Evolutionary conservation across 2,329 filamentous ascomycete species (phyloP), one percentile per base, ranked within the genome.

Genomic region (Pseudogymnoascus sp.): DNA sequence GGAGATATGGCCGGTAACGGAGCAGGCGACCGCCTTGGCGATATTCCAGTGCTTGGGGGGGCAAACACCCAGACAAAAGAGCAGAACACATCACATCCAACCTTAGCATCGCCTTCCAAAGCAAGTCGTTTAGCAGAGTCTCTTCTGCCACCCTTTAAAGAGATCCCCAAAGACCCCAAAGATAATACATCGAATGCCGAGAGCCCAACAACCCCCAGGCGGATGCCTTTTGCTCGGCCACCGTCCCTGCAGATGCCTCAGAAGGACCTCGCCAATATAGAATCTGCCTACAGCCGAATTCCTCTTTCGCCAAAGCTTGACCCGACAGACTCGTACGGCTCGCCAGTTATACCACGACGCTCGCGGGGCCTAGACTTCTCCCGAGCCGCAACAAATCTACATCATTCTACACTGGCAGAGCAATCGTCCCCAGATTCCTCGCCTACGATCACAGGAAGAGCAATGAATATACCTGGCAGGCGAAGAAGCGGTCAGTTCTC

Each of bases 351-450:
- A 6, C 93, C 93, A 15, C 85, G 93, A 66, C 87, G 92, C 64
- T 97, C 92, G 31, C 85, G 93, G 61, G 93, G 93, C 44, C 80
- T 97, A 64, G 93, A 97, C 75, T 97, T 96, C 74, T 93, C 93
- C 40, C 84, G 93, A 67, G 92, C 92, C 9, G 94, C 91, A 64
- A 97, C 93, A 9, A 96, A 92, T 71, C 80, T 99, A 21, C 94
- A 97, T 75, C 94, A 97, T 74, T 97, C 93, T 13, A 97, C 90
- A 0, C 82, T 97, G 7, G 92, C 93, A 61, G 90, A 96, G 68
- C 84, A 88, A 72, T 89, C 90, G 0, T 94, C 90, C 4, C 92
- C 92, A 3, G 92, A 96, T 72, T 94, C 91, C 0, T 97, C 92
- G 0, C 94, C 94, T 0, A 92, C 88, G 10, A 87, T 94, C 61